Percentiles rank a stretch among this genome's conserved stretches.
phyloP scores from a whole-genome alignment of 176 grass and related monocot species.

The Bromus sterilis region DNA sequence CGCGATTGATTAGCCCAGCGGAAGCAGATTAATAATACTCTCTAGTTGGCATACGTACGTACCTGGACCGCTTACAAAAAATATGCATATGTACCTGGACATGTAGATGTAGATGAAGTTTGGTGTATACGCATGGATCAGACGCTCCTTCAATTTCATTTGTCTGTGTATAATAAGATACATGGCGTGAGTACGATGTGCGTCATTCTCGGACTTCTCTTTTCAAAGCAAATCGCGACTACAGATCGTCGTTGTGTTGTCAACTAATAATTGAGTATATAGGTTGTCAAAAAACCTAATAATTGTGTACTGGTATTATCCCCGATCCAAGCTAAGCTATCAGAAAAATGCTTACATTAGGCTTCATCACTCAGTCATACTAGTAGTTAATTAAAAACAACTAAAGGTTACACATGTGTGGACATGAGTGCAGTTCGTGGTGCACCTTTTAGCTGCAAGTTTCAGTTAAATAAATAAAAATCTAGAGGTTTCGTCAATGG shows the following conservation, averaged over 20 bases:
- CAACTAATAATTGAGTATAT: background rate
- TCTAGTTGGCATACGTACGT: background rate
- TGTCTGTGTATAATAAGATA: background rate
- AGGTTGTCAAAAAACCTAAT: background rate
- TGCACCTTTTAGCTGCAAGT: background rate
- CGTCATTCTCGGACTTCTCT: background rate
- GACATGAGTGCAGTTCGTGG: background rate
- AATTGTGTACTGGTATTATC: background rate
- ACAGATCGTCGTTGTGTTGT: background rate
- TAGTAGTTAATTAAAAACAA: too few relatives aligned
- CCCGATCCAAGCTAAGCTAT: background rate
- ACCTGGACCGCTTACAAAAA: background rate
- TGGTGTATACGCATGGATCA: background rate
- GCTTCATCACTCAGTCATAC: background rate
- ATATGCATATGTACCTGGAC: background rate
- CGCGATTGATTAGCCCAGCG: background rate
- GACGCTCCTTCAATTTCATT: background rate
- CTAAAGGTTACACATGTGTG: too few relatives aligned
- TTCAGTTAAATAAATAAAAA: background rate
- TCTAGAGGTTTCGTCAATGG: background rate
- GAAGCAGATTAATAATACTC: background rate
- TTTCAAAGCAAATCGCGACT: background rate
- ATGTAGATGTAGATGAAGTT: background rate
- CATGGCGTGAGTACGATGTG: background rate
- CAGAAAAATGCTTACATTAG: background rate